Base-by-base conservation (phyloP, 306 rosid species). In the Cucurbita ficifolia region DNA sequence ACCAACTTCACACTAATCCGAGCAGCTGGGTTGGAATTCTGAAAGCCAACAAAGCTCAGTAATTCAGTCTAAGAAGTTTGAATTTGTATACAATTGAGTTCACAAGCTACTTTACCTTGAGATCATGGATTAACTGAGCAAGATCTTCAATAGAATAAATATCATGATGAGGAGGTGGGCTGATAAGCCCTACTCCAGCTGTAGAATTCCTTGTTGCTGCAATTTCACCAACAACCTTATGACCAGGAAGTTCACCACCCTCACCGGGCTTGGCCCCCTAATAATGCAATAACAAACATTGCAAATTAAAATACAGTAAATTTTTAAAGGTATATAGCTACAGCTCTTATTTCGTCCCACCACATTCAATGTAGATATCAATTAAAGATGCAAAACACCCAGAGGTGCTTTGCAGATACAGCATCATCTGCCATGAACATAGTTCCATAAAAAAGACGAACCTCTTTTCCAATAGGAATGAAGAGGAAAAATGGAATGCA, bases 211-310 rank as follows among this genome's bases (percentile, higher is more conserved):
- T 89, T 42, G 99, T 95, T 48, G 83, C 63, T 24, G 99, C 99
- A 75, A 95, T 95, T 79, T 95, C 99, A 76, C 99, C 97, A 19
- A 86, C 73, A 73, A 95, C 99, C 85, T 95, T 95, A 84, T 95
- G 99, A 21, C 99, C 99, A 52, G 99, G 99, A 82, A 95, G 99
- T 82, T 95, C 99, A 69, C 99, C 99, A 60, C 99, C 99, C 79
- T 95, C 99, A 53, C 99, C 99, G 55, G 99, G 99, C 83, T 95
- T 95, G 79, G 99, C 99, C 46, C 99, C 99, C 99, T 95, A 76
- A 65, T 95, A 76, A 65, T 24, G 55, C 77, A 81, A 82, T n/a
- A 58, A 79, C 38, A 39, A 80, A 81, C 21, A 4, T 60, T 17
- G 40, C 33, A 75, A 49, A 64, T 86, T 78, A 79, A 71, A 74